Conservation (phyloP, 306 rosid genomes). For the Pyrus communis region DNA sequence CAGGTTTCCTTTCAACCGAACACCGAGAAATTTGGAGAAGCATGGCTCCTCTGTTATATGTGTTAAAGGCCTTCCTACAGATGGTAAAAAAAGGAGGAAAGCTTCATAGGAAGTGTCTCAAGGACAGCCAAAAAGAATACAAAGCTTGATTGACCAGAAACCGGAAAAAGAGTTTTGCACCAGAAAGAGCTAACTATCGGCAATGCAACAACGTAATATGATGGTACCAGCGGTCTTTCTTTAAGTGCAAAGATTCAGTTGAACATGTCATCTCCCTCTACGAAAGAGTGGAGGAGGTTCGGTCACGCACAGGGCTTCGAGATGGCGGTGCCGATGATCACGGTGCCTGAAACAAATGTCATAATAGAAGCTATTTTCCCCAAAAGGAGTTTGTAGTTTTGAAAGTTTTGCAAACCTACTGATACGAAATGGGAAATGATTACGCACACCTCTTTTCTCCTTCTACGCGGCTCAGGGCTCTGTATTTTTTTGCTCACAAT, state of each 20-base stretch:
- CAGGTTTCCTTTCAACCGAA: slow-evolving; percentile 34
- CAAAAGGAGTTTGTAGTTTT: not conserved
- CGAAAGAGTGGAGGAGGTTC: not conserved
- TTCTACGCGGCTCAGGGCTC: too few species aligned
- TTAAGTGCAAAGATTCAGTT: not conserved
- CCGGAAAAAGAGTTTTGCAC: not conserved
- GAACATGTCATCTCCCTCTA: not conserved
- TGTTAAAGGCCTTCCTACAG: slow-evolving; percentile 26
- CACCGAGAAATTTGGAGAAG: slow-evolving; percentile 26
- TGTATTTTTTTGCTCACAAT: too few species aligned
- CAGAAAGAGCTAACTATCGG: not conserved
- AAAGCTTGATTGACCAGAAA: slow-evolving; percentile 21
- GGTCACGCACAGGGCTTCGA: not conserved
- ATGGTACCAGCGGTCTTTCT: not conserved
- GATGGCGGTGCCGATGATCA: not conserved
- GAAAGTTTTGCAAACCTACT: not conserved
- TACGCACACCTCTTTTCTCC: too few species aligned
- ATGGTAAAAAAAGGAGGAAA: slow-evolving; percentile 29
- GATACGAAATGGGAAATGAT: not conserved
- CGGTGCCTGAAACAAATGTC: not conserved
- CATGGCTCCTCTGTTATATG: slow-evolving; percentile 35
- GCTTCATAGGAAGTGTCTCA: slow-evolving; percentile 21
- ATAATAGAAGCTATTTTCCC: not conserved
- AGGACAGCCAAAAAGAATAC: slow-evolving; percentile 22
- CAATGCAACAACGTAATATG: slow-evolving; percentile 8